Conservation (phyloP, 2,329 filamentous ascomycete genomes). For the Trichoderma brevicompactum region DNA sequence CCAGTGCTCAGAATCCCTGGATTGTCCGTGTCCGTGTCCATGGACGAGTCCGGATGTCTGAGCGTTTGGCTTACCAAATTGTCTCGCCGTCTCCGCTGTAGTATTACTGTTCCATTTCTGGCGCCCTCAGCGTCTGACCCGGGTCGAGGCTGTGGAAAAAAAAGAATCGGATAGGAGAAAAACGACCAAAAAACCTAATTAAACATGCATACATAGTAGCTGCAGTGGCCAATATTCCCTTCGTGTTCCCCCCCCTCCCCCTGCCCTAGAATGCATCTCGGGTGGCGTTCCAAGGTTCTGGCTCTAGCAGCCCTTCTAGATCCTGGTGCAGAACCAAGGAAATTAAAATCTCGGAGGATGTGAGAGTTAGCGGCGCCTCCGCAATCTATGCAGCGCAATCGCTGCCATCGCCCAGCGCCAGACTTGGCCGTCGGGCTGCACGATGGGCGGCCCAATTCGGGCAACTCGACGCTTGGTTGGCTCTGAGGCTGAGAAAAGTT, state of each 20-base stretch:
- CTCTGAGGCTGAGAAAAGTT: slow-evolving; percentile 15
- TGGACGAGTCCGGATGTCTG: slow-evolving; percentile 21
- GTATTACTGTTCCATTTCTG: not conserved
- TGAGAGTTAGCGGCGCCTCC: slow-evolving; percentile 22
- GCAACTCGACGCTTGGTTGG: slow-evolving; percentile 19
- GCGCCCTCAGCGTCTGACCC: not conserved
- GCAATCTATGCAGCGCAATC: slow-evolving; percentile 7
- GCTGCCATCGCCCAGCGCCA: not conserved
- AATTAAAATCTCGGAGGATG: slow-evolving; percentile 17
- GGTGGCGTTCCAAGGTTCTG: slow-evolving; percentile 23
- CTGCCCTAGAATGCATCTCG: slow-evolving; percentile 1
- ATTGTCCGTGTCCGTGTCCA: not conserved
- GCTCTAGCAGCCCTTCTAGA: slow-evolving; percentile 7
- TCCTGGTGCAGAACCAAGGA: slow-evolving; percentile 22
- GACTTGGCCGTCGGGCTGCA: slow-evolving; percentile 3
- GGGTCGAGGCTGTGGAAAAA: not conserved
- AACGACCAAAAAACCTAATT: slow-evolving; percentile 10
- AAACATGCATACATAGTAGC: slow-evolving; percentile 19
- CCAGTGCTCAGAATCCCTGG: slow-evolving; percentile 7
- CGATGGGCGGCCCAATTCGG: slow-evolving; percentile 11
- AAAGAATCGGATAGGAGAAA: not conserved
- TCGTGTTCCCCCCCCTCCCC: slow-evolving; percentile 2
- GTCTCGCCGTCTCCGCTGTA: slow-evolving; percentile 22
- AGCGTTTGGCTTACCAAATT: slow-evolving; percentile 10
- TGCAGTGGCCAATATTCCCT: not conserved